Conservation (phyloP, 331 rosid species). For the Phaseolus coccineus region DNA sequence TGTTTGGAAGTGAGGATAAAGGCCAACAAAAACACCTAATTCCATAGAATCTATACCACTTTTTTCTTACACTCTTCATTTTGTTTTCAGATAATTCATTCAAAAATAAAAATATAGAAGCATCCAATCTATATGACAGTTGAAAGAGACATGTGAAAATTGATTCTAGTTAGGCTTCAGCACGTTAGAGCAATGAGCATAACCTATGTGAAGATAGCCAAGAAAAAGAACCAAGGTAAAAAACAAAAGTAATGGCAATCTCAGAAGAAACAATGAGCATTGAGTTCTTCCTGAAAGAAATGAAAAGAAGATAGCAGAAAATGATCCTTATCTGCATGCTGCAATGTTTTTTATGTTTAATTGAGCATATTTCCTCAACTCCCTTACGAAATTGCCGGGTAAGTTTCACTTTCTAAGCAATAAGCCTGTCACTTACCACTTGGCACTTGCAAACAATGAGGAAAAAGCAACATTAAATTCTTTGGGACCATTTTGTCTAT, state of each 20-base stretch:
- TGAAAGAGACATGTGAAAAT: neutral
- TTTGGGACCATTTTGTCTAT: conserved; percentile 49
- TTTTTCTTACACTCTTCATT: no score
- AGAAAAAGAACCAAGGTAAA: neutral
- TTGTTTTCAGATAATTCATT: no score
- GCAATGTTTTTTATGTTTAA: neutral
- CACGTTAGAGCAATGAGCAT: neutral
- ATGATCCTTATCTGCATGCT: neutral
- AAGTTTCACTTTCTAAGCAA: conserved; percentile 19
- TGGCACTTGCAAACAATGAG: conserved; percentile 25
- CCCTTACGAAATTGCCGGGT: neutral
- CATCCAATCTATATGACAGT: neutral
- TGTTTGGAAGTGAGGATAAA: no score
- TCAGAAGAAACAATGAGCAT: no score
- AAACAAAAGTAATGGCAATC: neutral
- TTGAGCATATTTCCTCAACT: neutral
- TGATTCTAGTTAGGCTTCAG: neutral
- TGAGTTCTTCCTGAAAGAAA: neutral
- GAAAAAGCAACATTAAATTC: conserved; percentile 44
- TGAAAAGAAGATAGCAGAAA: neutral
- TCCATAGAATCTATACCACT: no score
- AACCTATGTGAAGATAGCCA: neutral
- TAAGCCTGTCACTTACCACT: conserved; percentile 21
- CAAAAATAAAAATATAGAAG: neutral
- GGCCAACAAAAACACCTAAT: no score